Conservation (phyloP, 805 yeast genomes). For the Priceomyces fermenticarens region DNA sequence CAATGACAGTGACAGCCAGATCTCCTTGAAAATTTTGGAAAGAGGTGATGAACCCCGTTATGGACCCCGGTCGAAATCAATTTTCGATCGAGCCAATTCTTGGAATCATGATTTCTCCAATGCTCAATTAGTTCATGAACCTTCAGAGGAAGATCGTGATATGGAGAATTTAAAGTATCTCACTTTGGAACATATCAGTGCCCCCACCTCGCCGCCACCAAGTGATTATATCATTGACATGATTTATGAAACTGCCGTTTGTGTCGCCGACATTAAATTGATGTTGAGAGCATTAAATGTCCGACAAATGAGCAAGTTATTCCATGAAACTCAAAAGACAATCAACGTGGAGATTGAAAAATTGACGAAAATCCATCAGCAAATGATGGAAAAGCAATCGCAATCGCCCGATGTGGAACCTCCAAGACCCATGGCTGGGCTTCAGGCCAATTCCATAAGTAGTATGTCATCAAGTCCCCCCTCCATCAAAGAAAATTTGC, state of each 20-base stretch:
- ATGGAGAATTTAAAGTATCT: conserved; percentile 13
- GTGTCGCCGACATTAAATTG: conserved; percentile 62
- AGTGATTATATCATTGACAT: conserved; percentile 53
- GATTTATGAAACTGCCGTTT: conserved; percentile 58
- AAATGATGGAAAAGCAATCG: background rate
- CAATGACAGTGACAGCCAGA: conserved; percentile 21
- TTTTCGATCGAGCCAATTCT: conserved; percentile 27
- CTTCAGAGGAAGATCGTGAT: conserved; percentile 11
- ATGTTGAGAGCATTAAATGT: conserved; percentile 56
- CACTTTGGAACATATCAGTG: conserved; percentile 56
- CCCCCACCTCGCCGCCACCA: conserved; percentile 55
- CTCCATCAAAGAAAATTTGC: too few relatives aligned
- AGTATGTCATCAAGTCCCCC: too few relatives aligned
- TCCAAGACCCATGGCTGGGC: too few relatives aligned
- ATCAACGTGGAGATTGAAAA: conserved; percentile 22
- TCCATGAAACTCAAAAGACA: conserved; percentile 29
- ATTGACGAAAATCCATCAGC: background rate
- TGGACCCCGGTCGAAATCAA: conserved; percentile 34
- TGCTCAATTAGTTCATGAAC: conserved; percentile 1
- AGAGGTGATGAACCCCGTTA: conserved; percentile 15
- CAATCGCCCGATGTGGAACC: too few relatives aligned
- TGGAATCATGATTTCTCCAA: conserved; percentile 3
- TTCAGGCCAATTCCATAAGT: too few relatives aligned
- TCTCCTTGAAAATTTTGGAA: conserved; percentile 30
- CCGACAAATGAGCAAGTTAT: conserved; percentile 44